Evolutionary conservation across 805 yeast genomes (phyloP).

Genomic region (Yarrowia yakushimensis): DNA sequence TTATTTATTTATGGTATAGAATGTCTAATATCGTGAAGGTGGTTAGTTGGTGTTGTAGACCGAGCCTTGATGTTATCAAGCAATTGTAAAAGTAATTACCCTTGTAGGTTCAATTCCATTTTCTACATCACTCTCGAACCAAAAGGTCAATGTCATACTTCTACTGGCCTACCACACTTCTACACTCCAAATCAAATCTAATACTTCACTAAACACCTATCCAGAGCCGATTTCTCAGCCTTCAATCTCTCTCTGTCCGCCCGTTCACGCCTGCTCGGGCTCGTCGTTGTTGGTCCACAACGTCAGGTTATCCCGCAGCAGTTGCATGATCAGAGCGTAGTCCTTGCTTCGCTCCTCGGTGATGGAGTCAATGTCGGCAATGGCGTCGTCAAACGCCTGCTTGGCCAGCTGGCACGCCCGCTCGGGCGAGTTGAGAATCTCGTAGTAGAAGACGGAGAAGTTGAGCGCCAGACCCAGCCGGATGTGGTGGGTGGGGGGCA

Average conservation of each 20-base stretch:
- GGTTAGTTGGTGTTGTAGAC: too few relatives aligned
- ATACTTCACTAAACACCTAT: background rate
- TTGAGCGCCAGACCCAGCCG: constrained; percentile 97
- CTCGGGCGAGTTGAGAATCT: constrained; percentile 95
- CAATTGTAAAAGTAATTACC: too few relatives aligned
- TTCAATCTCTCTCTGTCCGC: too few relatives aligned
- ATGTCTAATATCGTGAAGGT: background rate
- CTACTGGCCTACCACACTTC: too few relatives aligned
- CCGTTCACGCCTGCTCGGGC: constrained; percentile 18
- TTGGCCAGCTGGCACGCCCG: constrained; percentile 98
- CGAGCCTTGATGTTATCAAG: too few relatives aligned
- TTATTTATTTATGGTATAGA: constrained; percentile 23
- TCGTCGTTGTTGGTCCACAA: constrained; percentile 56
- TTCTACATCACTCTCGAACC: too few relatives aligned
- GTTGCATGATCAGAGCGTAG: constrained; percentile 97
- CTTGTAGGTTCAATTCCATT: too few relatives aligned
- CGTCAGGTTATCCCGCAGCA: constrained; percentile 95
- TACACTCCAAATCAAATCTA: too few relatives aligned
- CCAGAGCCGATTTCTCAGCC: background rate
- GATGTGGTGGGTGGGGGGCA: constrained; percentile 98
- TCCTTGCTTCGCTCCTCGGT: constrained; percentile 98
- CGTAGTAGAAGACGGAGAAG: constrained; percentile 97
- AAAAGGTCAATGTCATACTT: too few relatives aligned
- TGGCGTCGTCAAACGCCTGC: constrained; percentile 98
- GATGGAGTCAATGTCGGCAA: constrained; percentile 95